Conservation (phyloP, 345 rosid species). For the Acer negundo region DNA sequence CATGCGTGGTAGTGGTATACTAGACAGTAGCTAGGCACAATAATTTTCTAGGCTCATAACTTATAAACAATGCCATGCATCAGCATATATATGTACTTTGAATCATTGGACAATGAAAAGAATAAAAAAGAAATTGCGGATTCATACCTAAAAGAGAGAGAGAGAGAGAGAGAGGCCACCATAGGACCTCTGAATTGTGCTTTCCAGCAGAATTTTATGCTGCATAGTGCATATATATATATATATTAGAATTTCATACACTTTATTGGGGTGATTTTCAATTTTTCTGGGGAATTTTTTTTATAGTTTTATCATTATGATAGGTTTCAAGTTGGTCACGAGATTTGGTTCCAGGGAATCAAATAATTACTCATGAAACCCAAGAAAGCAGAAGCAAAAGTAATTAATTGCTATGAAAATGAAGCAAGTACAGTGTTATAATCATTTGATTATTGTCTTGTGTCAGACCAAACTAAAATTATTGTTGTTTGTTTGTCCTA, state of each 20-base stretch:
- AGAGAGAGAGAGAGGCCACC: background rate
- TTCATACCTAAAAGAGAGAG: background rate
- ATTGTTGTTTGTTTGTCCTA: constrained; percentile 26
- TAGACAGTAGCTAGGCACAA: background rate
- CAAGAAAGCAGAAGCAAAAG: background rate
- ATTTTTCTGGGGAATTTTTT: background rate
- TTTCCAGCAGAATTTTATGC: constrained; percentile 1
- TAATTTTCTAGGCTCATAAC: constrained; percentile 22
- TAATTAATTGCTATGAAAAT: constrained; percentile 1
- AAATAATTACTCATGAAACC: constrained; percentile 14
- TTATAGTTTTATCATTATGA: background rate
- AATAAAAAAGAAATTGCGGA: background rate
- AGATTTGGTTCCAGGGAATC: constrained; percentile 14
- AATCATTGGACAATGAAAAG: constrained; percentile 2
- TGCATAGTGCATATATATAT: too few species aligned
- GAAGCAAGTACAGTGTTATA: constrained; percentile 21
- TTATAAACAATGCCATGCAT: constrained; percentile 24
- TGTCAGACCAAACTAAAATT: constrained; percentile 18
- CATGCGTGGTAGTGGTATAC: constrained; percentile 16
- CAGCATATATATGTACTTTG: constrained; percentile 19
- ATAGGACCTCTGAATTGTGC: background rate
- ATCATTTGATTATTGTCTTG: constrained; percentile 25
- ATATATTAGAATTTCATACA: background rate
- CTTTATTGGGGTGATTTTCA: background rate
- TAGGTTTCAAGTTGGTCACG: constrained; percentile 9